Evolutionary conservation across 257 asterid species (phyloP), one percentile per base, ranked within the genome.

Genomic region (Jacaranda copaia): DNA sequence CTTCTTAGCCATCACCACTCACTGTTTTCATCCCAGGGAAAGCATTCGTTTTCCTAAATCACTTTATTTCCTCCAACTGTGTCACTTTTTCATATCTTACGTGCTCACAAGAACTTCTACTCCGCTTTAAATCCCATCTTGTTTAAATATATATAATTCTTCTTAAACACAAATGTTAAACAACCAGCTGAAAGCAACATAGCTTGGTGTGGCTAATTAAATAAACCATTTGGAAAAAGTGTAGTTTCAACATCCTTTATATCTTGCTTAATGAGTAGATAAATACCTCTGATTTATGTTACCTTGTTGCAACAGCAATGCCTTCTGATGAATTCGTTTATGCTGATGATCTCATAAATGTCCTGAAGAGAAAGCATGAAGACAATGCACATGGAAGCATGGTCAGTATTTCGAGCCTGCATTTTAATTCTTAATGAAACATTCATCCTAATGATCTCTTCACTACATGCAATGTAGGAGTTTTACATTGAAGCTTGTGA

Each of bases 401-500:
- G 94, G 92, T 88, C 48, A 48, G 19, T 80, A 43, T 43, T 40
- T 12, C 8, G 16, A 39, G 13, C 20, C 0, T 16, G 8, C 60
- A 18, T 58, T 42, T n/a, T 25, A 25, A 25, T 25, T 46, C 35
- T 64, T 14, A 16, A 7, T 10, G 25, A 46, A 72, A 55, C n/a
- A 46, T 35, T 62, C 19, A 52, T 18, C 5, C 8, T 35, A 57
- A 25, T 7, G 5, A 18, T 32, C 49, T 3, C 0, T 4, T 14
- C 14, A 19, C 52, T 39, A 8, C 25, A 15, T 64, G 35, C 39
- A 5, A 20, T 49, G 62, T 58, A 90, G 93, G 93, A 87, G 38
- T 81, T 89, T 77, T 89, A 91, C 77, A 70, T 89, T 43, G 96
- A 89, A 85, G 92, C 96, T 77, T 91, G 94, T 19, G 96, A 91